Evolutionary conservation across 129 eudicot genomes (phyloP), one percentile per base, ranked within the genome.

Genomic region (Saposhnikovia divaricata): DNA sequence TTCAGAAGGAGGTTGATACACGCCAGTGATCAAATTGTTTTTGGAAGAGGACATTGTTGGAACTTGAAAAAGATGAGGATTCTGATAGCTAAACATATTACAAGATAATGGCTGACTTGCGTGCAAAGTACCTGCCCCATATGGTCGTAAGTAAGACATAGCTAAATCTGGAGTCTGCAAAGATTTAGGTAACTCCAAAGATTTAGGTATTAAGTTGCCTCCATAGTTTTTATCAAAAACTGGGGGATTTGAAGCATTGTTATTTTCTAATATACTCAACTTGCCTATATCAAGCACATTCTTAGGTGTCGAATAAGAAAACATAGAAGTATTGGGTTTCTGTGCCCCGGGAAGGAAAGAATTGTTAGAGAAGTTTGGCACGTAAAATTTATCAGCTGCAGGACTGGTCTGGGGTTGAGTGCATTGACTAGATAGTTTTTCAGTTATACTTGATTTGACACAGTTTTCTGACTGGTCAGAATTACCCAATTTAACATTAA

Each of bases 291-390:
- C 80, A 77, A 76, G 85, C n/a, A 69, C 72, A 45, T 53, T 42
- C 9, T 44, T 21, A 16, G 77, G 15, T 40, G 87, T 73, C 5
- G 53, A 9, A 48, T 66, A 42, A 14, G 72, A 43, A 75, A 45
- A 9, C 37, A 61, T 16, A 77, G 87, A 81, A 74, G 63, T 39
- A 57, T 78, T 51, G 16, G 82, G 87, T 73, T 84, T 78, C 16
- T 63, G 19, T 9, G 40, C 72, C 66, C 74, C 50, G 15, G 70
- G 82, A 66, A 28, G 77, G 39, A 23, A 57, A 75, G 65, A 50
- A 46, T 72, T 63, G 80, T 59, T 78, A 44, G 7, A 34, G 45
- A 72, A 31, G 48, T 57, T 73, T 16, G 78, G 77, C 5, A 6
- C 27, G 39, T 21, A 38, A 21, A 80, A 27, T 45, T 51, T 85